These are phyloP conservation scores for Diplodia scrobiculata DNA, from an alignment of 2,329 filamentous ascomycete genomes.

Conservation along the genomic window DNA sequence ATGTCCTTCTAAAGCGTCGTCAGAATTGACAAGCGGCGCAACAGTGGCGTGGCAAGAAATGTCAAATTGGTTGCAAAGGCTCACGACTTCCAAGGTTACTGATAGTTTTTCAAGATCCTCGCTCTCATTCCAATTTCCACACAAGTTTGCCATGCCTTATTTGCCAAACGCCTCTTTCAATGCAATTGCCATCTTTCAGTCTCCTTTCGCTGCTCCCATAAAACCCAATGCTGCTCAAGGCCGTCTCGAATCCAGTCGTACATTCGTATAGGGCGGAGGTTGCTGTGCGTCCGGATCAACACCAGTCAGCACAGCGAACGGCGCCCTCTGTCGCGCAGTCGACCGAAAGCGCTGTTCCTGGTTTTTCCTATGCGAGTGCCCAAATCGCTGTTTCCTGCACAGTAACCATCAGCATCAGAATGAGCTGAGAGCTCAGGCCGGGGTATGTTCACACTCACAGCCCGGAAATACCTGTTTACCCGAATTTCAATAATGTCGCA, in stretches of 20 bases:
- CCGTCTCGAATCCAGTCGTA: neutral
- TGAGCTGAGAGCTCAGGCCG: neutral
- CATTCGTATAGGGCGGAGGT: neutral
- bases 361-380: neutral
- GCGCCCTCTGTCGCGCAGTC: neutral
- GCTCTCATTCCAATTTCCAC: neutral
- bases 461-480: neutral
- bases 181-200: neutral
- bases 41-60: no score
- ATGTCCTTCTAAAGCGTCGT: neutral
- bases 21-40: neutral
- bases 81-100: neutral
- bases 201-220: neutral
- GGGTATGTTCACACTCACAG: neutral
- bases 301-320: conserved; percentile 2
- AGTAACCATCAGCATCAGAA: neutral
- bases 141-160: no score
- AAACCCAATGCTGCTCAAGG: neutral
- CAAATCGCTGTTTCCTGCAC: neutral
- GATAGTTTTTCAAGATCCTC: neutral
- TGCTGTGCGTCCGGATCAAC: neutral
- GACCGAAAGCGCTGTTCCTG: neutral
- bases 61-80: neutral
- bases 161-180: neutral
- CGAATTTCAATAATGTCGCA: neutral